Conservation (phyloP, 2,329 filamentous ascomycete species). For the Kalaharituber pfeilii region DNA sequence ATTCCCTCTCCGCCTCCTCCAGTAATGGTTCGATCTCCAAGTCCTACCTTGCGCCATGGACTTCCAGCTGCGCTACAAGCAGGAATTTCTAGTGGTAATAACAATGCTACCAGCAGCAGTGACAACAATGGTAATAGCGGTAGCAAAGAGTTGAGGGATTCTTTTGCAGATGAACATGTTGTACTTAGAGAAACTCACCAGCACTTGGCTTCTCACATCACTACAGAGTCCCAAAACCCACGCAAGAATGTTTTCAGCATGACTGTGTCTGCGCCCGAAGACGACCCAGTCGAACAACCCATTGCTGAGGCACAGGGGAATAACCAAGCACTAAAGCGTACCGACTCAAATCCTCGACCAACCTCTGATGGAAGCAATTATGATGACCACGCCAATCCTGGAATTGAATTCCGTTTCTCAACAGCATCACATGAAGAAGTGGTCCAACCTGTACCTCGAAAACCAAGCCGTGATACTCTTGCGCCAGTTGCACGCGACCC, state of each 20-base stretch:
- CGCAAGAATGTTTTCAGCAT: not conserved
- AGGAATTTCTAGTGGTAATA: constrained; percentile 20
- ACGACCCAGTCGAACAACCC: not conserved
- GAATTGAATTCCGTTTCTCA: constrained; percentile 31
- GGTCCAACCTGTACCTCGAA: constrained; percentile 24
- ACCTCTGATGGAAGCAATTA: constrained; percentile 30
- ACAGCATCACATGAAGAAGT: constrained; percentile 26
- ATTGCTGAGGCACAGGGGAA: constrained; percentile 20
- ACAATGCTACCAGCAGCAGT: constrained; percentile 18
- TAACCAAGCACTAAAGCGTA: constrained; percentile 23
- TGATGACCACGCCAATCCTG: constrained; percentile 39
- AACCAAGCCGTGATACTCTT: constrained; percentile 15
- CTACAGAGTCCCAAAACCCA: not conserved
- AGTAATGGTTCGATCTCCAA: not conserved
- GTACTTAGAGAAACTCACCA: too few relatives aligned
- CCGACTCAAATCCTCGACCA: too few relatives aligned
- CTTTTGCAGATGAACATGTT: not conserved
- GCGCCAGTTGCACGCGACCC: constrained; percentile 39
- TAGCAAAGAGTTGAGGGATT: constrained; percentile 16
- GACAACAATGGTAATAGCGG: constrained; percentile 22
- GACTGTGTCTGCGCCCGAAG: not conserved
- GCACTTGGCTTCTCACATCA: not conserved
- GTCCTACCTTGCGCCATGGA: constrained; percentile 28
- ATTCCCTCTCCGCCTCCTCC: not conserved
- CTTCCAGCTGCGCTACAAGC: constrained; percentile 25